These are phyloP conservation scores for Bonnemaisonia californica DNA, from an alignment of 31 red algal genomes.

Conservation along the genomic window DNA sequence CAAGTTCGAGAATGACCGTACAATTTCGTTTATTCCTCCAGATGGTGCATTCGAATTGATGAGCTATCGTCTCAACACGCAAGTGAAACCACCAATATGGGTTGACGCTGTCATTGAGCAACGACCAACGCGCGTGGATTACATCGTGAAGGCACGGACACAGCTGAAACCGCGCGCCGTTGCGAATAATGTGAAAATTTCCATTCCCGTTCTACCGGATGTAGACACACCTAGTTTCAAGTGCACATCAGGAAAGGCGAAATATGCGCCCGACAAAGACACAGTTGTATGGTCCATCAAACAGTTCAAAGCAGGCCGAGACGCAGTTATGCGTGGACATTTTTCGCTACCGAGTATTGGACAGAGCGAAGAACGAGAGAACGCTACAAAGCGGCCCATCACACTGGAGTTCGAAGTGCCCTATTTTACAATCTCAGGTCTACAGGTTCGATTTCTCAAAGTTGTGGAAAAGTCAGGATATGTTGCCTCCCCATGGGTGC, in stretches of 20 bases:
- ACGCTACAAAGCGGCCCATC: constrained; percentile 81
- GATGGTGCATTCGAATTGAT: constrained; percentile 99
- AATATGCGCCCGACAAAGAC: constrained; percentile 95
- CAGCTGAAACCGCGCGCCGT: constrained; percentile 81
- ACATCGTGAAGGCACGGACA: constrained; percentile 90
- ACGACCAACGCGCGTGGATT: constrained; percentile 81
- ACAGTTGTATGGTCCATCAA: constrained; percentile 93
- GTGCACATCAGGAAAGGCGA: constrained; percentile 81
- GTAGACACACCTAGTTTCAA: constrained; percentile 93
- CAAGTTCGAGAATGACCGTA: constrained; percentile 91
- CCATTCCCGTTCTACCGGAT: constrained; percentile 90
- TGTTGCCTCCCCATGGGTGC: constrained; percentile 93
- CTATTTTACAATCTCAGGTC: constrained; percentile 94
- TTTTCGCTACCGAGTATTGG: constrained; percentile 88
- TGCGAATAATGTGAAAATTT: constrained; percentile 95
- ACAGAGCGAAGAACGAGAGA: constrained; percentile 64
- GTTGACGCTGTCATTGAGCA: constrained; percentile 95
- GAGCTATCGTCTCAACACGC: constrained; percentile 94
- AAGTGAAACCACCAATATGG: constrained; percentile 90
- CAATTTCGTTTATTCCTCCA: constrained; percentile 97
- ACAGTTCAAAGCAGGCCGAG: constrained; percentile 90
- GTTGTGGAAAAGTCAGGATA: constrained; percentile 91
- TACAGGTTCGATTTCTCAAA: constrained; percentile 98
- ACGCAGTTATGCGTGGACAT: constrained; percentile 83
- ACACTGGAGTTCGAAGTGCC: constrained; percentile 95